These are phyloP conservation scores for Malus hybrid DNA, from an alignment of 331 rosid genomes.

Conservation along the genomic window DNA sequence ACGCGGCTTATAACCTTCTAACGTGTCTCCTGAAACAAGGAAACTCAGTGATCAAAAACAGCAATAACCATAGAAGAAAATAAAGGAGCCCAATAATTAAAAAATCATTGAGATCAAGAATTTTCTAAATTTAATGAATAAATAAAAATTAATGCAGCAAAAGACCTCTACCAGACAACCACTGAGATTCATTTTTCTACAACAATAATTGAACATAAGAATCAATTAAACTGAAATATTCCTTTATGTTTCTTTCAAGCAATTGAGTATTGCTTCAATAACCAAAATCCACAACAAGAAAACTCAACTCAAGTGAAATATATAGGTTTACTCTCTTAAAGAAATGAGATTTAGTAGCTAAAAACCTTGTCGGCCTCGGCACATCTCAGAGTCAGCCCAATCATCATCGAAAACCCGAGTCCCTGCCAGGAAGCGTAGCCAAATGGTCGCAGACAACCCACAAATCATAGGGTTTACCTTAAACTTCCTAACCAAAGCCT, in stretches of 20 bases:
- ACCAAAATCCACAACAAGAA: neutral
- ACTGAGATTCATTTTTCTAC: neutral
- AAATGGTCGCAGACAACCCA: constrained; percentile 69
- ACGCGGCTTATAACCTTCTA: constrained; percentile 14
- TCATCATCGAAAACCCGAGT: constrained; percentile 58
- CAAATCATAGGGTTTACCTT: constrained; percentile 72
- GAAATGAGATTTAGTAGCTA: neutral
- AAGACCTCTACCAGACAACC: neutral
- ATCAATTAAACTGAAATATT: neutral
- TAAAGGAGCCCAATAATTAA: neutral
- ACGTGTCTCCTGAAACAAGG: constrained; percentile 45
- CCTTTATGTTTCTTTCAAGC: neutral
- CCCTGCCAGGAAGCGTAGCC: constrained; percentile 67
- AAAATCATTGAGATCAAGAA: neutral
- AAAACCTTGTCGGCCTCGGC: constrained; percentile 40
- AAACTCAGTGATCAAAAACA: neutral
- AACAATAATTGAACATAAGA: neutral
- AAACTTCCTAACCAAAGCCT: constrained; percentile 62
- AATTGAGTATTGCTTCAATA: neutral
- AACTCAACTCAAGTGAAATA: neutral
- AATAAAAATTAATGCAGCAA: neutral
- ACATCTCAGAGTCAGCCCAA: constrained; percentile 66
- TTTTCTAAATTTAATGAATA: neutral
- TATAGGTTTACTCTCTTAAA: neutral
- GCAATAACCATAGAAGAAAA: neutral